Conservation (phyloP, 1,284 basidiomycete species). For the Anthracocystis panici-leucophaei region DNA sequence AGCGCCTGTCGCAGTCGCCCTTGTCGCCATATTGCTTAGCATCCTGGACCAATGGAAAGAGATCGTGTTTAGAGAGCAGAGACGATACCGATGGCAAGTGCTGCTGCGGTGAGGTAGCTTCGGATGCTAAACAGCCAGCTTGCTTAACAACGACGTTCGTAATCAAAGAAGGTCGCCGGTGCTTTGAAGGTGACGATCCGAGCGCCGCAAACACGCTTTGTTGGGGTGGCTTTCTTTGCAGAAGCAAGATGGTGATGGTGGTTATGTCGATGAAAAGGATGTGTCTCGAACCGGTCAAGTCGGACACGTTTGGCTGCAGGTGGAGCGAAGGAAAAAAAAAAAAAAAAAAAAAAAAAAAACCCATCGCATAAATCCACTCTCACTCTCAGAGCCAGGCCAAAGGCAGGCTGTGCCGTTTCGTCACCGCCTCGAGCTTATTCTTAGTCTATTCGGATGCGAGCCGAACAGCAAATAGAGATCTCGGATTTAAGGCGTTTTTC, state of each 20-base stretch:
- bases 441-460: constrained; percentile 6
- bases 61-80: background rate
- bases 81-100: too few relatives aligned
- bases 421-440: background rate
- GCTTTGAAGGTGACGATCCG: background rate
- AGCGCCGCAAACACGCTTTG: background rate
- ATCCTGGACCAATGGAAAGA: too few relatives aligned
- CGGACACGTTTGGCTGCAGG: background rate
- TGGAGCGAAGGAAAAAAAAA: background rate
- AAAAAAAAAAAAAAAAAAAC: background rate
- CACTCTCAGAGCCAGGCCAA: background rate
- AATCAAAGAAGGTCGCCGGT: too few relatives aligned
- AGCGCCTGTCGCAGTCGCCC: constrained; percentile 9
- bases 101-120: too few relatives aligned
- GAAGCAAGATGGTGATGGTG: background rate
- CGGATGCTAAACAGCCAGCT: too few relatives aligned
- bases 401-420: background rate
- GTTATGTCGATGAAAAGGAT: background rate
- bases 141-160: too few relatives aligned
- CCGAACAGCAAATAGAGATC: constrained; percentile 13
- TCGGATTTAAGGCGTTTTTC: constrained; percentile 9
- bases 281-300: background rate
- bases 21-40: constrained; percentile 4
- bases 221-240: background rate
- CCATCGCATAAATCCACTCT: background rate